These are phyloP conservation scores for Pachysandra terminalis DNA, from an alignment of 164 flowering plant species.

Conservation along the genomic window DNA sequence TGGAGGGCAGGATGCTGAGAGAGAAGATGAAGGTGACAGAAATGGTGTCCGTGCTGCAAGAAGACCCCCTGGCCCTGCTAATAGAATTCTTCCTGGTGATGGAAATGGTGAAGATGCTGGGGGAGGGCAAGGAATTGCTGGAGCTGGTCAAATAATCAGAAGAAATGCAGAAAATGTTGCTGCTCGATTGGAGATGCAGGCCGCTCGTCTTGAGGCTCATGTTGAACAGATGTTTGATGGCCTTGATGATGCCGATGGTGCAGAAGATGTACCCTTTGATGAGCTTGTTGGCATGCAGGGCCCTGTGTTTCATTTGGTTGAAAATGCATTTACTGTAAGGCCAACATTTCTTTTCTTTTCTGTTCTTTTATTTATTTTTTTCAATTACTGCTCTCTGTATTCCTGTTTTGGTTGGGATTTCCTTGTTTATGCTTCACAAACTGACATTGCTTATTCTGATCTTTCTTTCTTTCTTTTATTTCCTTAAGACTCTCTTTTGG, in stretches of 20 bases:
- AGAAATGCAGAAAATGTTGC: slow-evolving; percentile 98
- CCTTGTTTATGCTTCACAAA: too few species aligned
- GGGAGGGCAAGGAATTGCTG: slow-evolving; percentile 87
- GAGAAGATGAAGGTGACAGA: slow-evolving; percentile 92
- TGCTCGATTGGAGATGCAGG: slow-evolving; percentile 92
- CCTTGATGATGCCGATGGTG: slow-evolving; percentile 97
- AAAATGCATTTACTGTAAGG: slow-evolving; percentile 97
- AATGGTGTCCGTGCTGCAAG: slow-evolving; percentile 86
- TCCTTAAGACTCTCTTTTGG: too few species aligned
- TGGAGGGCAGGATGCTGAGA: slow-evolving; percentile 91
- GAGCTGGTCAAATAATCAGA: slow-evolving; percentile 84
- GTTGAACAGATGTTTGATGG: slow-evolving; percentile 99
- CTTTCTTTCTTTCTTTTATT: too few species aligned
- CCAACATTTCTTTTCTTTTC: too few species aligned
- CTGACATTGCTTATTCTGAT: too few species aligned
- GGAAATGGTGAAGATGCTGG: slow-evolving; percentile 77
- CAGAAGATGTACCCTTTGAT: slow-evolving; percentile 98
- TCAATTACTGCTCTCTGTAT: neutral
- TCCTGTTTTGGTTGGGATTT: neutral
- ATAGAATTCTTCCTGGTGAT: slow-evolving; percentile 64
- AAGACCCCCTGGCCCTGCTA: slow-evolving; percentile 58
- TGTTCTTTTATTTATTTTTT: slow-evolving; percentile 3
- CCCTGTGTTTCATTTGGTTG: slow-evolving; percentile 96
- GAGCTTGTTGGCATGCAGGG: slow-evolving; percentile 99
- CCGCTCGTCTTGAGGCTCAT: slow-evolving; percentile 96